phyloP scores from a whole-genome alignment of 1,139 yeast species.

The Pneumocystis murina region DNA sequence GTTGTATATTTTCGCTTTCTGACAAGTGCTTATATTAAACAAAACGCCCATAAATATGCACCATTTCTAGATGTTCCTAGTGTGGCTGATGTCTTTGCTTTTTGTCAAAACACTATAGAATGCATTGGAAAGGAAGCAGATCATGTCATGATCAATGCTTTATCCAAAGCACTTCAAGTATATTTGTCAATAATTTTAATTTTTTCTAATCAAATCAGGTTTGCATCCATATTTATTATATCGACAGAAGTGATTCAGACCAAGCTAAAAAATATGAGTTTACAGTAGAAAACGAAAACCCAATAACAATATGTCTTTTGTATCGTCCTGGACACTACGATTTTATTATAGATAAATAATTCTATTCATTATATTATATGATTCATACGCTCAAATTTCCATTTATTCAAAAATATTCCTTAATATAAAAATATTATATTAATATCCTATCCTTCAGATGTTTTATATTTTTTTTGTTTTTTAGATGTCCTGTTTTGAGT shows the following conservation, averaged over 20 bases:
- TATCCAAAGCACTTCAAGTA: slow-evolving; percentile 15
- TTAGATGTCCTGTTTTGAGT: neutral
- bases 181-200: slow-evolving; percentile 8
- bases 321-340: slow-evolving; percentile 20
- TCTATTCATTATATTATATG: neutral
- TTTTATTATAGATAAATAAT: neutral
- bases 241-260: slow-evolving; percentile 14
- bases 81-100: slow-evolving; percentile 11
- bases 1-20: slow-evolving; percentile 17
- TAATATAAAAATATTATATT: neutral
- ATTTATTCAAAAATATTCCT: neutral
- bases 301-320: slow-evolving; percentile 12
- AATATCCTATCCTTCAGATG: neutral
- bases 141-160: slow-evolving; percentile 17
- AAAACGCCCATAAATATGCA: slow-evolving; percentile 14
- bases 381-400: no score
- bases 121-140: slow-evolving; percentile 15
- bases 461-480: neutral
- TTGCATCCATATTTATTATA: slow-evolving; percentile 13
- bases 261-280: slow-evolving; percentile 13
- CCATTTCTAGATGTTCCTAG: slow-evolving; percentile 14
- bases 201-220: slow-evolving; percentile 3
- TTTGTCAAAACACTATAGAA: slow-evolving; percentile 16
- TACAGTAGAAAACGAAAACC: slow-evolving; percentile 6
- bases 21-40: slow-evolving; percentile 17